Evolutionary conservation across 75 land plant genomes (phyloP), one percentile per base, ranked within the genome.

Genomic region (Ceratopteris richardii): DNA sequence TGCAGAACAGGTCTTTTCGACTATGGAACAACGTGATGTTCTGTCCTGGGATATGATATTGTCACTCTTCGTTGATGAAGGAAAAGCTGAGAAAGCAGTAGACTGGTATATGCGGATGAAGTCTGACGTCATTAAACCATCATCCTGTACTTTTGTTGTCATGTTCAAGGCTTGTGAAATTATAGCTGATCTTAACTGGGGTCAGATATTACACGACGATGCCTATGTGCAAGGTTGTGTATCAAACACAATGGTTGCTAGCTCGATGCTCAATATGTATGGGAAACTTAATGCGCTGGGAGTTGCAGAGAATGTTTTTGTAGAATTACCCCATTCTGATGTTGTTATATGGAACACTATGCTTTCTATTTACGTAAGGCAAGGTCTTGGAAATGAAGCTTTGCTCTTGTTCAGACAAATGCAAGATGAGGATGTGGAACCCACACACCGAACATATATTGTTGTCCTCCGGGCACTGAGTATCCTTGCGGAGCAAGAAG

Each of bases 271-370:
- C 3, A 33, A 33, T 33, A 33, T 33, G 37, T 33, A 33, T 33
- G 37, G 37, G 9, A 33, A 33, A 33, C 37, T 33, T 33, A 9
- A 9, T 33, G 37, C 37, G 7, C 3, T 33, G 3, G 37, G 37
- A 33, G 37, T 4, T 4, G 37, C 37, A 46, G 48, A 46, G 48
- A 17, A 46, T 2, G 21, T 46, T 17, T 46, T 46, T 46, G 21
- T 2, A 2, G 17, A 46, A 17, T 17, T 46, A 17, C 14, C 48
- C 17, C 21, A 20, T 17, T 17, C 14, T 14, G 48, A 46, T 46
- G 48, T 72, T 11, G 62, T 65, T 3, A 42, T 68, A n/a, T 72
- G 75, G 75, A 66, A 54, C n/a, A 17, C 75, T 21, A 6, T 72
- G 13, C 52, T 72, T 10, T 41, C 75, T 13, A 68, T 60, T 10